Percentiles rank a stretch among this genome's conserved stretches.
Conservation (phyloP, 192 early-diverging fungal genomes). For the Podila horticola region DNA sequence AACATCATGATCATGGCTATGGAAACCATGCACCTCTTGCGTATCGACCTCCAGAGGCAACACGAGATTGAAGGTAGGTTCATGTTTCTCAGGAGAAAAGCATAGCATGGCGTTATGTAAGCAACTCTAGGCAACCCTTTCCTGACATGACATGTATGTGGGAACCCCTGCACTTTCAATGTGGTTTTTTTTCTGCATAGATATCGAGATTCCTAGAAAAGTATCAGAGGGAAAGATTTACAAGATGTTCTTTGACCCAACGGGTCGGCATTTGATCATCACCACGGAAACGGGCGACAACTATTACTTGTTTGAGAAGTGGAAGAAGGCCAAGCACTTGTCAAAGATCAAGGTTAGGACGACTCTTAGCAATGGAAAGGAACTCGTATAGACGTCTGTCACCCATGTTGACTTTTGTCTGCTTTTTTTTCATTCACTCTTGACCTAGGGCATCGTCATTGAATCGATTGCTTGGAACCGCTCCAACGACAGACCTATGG, state of each 20-base stretch:
- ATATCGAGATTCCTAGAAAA: slow-evolving; percentile 76
- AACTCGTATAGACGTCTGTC: too few species aligned
- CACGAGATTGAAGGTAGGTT: slow-evolving; percentile 78
- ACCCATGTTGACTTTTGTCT: too few species aligned
- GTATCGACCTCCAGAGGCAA: slow-evolving; percentile 90
- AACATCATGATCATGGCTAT: slow-evolving; percentile 87
- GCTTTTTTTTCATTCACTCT: neutral
- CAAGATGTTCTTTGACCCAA: slow-evolving; percentile 87
- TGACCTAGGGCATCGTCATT: slow-evolving; percentile 72
- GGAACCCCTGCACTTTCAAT: neutral
- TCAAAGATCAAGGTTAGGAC: slow-evolving; percentile 76
- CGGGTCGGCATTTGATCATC: slow-evolving; percentile 88
- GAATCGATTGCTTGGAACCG: slow-evolving; percentile 94
- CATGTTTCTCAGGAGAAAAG: neutral
- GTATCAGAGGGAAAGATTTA: slow-evolving; percentile 69
- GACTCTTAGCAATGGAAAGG: too few species aligned
- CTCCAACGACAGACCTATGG: slow-evolving; percentile 53
- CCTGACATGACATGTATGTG: neutral
- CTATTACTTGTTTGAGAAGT: slow-evolving; percentile 88
- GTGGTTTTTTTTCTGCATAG: slow-evolving; percentile 42
- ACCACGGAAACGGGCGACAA: slow-evolving; percentile 91
- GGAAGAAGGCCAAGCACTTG: slow-evolving; percentile 86
- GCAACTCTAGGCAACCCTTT: too few species aligned
- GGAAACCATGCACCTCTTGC: slow-evolving; percentile 76
- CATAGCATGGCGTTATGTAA: too few species aligned